Evolutionary conservation across 2,329 filamentous ascomycete genomes (phyloP), one percentile per base, ranked within the genome.

Genomic region (Alternaria consortialis): DNA sequence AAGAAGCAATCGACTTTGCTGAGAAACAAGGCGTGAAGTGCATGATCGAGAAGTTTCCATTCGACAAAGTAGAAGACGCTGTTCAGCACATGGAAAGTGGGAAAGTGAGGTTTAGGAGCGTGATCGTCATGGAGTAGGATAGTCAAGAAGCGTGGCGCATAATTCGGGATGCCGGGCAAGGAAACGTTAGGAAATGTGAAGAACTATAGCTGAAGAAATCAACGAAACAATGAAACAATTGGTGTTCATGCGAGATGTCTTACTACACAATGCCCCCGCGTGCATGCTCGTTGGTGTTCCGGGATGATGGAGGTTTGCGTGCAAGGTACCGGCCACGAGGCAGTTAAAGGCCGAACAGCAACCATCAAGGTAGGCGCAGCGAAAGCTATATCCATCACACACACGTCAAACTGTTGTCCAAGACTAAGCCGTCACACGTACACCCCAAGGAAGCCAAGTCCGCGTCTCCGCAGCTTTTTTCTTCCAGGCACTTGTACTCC

Each of bases 1-100:
- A 86, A 66, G 85, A 87, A 61, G 81, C 84, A 2, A 84, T 86
- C 59, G 76, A 74, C 4, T 84, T 86, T 69, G 82, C 84, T 1
- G 63, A 81, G 62, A 70, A 76, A 23, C 80, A 85, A 44, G 77
- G 75, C 7, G 79, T 86, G 56, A 79, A 85, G 34, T 86, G 84
- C 67, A 77, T 85, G 81, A 73, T 86, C 36, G 83, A 86, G 74
- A 83, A 80, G 65, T 87, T 85, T 66, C 81, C 83, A 4, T 75
- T 86, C 17, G 80, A 83, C 27, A 79, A 84, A 72, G 83, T 77
- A 25, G 81, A 82, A 67, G 82, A 84, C 58, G 84, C 84, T 6
- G 76, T 83, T 69, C 77, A 83, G 61, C 79, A 83, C 55, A 85
- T 86, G 84, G 44, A 80, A 56, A 80, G 73, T 32, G 83, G 83